These are phyloP conservation scores for Botrytis sinoallii DNA, from an alignment of 2,329 filamentous ascomycete genomes.

Conservation along the genomic window DNA sequence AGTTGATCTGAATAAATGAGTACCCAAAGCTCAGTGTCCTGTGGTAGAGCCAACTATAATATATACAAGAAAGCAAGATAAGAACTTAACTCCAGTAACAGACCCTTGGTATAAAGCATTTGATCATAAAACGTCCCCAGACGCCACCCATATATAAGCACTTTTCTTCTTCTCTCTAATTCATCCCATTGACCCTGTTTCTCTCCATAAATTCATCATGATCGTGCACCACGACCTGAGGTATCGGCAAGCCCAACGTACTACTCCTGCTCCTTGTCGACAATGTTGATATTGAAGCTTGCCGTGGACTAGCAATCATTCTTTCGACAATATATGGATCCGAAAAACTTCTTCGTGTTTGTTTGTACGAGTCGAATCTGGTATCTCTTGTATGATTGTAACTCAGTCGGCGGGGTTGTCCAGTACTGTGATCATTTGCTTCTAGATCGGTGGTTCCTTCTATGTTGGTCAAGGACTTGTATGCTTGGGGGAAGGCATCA, in stretches of 20 bases:
- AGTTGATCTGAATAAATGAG: background rate
- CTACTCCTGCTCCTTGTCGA: constrained; percentile 10
- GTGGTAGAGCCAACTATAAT: background rate
- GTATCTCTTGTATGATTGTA: constrained; percentile 30
- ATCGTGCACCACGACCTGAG: constrained; percentile 27
- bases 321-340: background rate
- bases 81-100: background rate
- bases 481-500: background rate
- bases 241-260: constrained; percentile 18
- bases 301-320: background rate
- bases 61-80: background rate
- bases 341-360: constrained; percentile 14
- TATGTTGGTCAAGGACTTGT: constrained; percentile 16
- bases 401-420: constrained; percentile 1
- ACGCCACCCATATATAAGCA: background rate
- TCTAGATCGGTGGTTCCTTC: constrained; percentile 15
- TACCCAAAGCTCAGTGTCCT: background rate
- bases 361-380: constrained; percentile 27
- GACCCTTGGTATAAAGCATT: background rate
- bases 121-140: background rate
- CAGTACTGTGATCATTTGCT: background rate
- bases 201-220: constrained; percentile 28
- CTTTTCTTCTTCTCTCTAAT: background rate
- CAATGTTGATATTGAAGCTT: background rate
- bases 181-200: constrained; percentile 2